A percentile compares a stretch with the other conserved stretches of the same genome.
These are phyloP conservation scores for Backusella luteola DNA, from an alignment of 192 early-diverging fungal species.

Conservation along the genomic window DNA sequence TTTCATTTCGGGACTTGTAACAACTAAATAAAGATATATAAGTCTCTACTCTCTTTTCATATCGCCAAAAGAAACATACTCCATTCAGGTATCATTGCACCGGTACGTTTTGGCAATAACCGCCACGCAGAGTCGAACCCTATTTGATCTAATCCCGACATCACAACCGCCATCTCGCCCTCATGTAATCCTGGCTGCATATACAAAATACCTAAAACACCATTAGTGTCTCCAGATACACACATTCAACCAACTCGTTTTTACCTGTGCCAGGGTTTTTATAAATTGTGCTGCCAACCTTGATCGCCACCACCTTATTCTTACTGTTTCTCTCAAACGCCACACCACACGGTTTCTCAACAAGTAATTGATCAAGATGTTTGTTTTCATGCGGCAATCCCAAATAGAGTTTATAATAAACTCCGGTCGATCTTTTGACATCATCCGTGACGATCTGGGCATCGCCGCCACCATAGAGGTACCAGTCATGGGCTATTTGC, in stretches of 20 bases:
- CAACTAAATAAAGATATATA: constrained; percentile 19
- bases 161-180: constrained; percentile 37
- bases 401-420: neutral
- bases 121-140: constrained; percentile 40
- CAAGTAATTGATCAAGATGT: constrained; percentile 5
- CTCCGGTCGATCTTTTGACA: constrained; percentile 36
- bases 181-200: constrained; percentile 34
- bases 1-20: constrained; percentile 43
- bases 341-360: neutral
- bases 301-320: neutral
- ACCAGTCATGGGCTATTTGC: constrained; percentile 63
- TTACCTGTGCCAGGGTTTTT: constrained; percentile 9
- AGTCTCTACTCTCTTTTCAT: neutral
- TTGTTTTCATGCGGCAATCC: constrained; percentile 10
- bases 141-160: constrained; percentile 41
- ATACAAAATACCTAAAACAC: constrained; percentile 38
- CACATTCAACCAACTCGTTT: neutral
- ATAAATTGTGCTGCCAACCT: neutral
- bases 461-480: constrained; percentile 60
- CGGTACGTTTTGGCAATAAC: constrained; percentile 51
- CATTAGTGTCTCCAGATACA: too few species aligned
- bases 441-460: constrained; percentile 56
- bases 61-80: constrained; percentile 19
- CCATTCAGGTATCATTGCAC: constrained; percentile 53
- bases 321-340: neutral